Evolutionary conservation across 1,139 yeast genomes (phyloP), one percentile per base, ranked within the genome.

Genomic region (Casaregolazyma suthepensis): DNA sequence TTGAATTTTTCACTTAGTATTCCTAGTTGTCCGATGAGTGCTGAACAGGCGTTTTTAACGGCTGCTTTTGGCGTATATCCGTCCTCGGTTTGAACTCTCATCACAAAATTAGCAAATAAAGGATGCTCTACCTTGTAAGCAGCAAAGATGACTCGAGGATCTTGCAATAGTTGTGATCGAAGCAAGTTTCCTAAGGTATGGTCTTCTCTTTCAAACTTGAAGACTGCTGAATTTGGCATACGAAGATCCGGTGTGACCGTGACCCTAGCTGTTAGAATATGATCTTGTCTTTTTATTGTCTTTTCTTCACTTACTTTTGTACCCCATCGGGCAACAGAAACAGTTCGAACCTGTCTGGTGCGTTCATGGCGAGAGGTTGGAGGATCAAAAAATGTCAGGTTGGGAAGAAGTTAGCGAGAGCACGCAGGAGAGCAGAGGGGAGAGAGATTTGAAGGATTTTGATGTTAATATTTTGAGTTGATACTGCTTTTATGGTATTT

Each of bases 61-160:
- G 98, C 98, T 57, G 86, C 93, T 65, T 84, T 82, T 22, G 99
- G 99, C 51, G 89, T 79, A 68, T 90, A 90, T 53, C 93, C 96
- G 61, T 93, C 98, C 63, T 88, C 96, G 0, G 98, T 93, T 71
- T 93, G 99, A 48, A 93, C 81, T 71, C 99, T 81, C 80, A 94
- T 81, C 51, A 91, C 82, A 66, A 93, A 93, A 68, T 88, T 88
- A 47, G 99, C 97, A 72, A 94, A 93, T 61, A 93, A 77, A 7
- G 99, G 99, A 73, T 93, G 99, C 70, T 91, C 98, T 44, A 93
- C 91, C 71, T 93, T 93, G 76, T 93, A 93, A 46, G 98, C 99
- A 45, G 96, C 98, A 70, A 91, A 93, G 47, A 93, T 70, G 18
- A 93, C 99, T 60, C 86, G 81, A 49, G 85, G 83, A 69, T 93